phyloP scores from a whole-genome alignment of 495 filamentous ascomycete genomes.

The Penicillium chermesinum region DNA sequence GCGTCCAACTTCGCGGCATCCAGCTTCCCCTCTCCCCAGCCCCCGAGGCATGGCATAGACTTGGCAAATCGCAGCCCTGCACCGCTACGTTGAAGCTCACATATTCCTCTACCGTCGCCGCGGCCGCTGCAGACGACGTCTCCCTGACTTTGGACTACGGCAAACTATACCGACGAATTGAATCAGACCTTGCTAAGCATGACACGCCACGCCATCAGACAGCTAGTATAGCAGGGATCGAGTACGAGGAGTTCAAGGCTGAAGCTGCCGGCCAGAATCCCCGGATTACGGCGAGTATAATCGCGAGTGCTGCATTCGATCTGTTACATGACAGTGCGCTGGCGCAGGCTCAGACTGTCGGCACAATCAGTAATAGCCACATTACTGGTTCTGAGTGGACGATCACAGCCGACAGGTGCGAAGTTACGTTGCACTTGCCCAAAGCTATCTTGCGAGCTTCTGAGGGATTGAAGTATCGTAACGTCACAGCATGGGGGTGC shows the following conservation, averaged over 20 bases:
- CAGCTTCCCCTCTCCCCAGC: conserved; percentile 39
- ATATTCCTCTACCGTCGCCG: conserved; percentile 40
- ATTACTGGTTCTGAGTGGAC: not conserved
- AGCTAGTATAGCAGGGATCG: conserved; percentile 31
- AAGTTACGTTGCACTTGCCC: conserved; percentile 38
- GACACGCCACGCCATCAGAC: conserved; percentile 20
- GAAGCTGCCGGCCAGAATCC: conserved; percentile 32
- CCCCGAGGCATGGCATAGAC: conserved; percentile 45
- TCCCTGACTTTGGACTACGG: conserved; percentile 45
- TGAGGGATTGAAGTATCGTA: conserved; percentile 38
- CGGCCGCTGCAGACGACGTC: conserved; percentile 41
- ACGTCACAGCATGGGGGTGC: conserved; percentile 38
- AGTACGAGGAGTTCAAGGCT: conserved; percentile 28
- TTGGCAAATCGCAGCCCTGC: conserved; percentile 40
- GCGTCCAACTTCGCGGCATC: conserved; percentile 39
- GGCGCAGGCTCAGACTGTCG: not conserved
- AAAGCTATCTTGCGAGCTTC: conserved; percentile 42
- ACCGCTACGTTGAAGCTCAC: conserved; percentile 41
- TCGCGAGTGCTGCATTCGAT: conserved; percentile 35
- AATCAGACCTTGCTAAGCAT: conserved; percentile 32
- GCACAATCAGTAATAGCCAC: not conserved
- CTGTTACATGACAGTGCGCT: conserved; percentile 38
- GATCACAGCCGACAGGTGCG: conserved; percentile 25
- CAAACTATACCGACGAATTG: conserved; percentile 44
- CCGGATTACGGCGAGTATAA: conserved; percentile 34